Conservation (phyloP, 148 eudicot genomes). For the Fagopyrum homotropicum region DNA sequence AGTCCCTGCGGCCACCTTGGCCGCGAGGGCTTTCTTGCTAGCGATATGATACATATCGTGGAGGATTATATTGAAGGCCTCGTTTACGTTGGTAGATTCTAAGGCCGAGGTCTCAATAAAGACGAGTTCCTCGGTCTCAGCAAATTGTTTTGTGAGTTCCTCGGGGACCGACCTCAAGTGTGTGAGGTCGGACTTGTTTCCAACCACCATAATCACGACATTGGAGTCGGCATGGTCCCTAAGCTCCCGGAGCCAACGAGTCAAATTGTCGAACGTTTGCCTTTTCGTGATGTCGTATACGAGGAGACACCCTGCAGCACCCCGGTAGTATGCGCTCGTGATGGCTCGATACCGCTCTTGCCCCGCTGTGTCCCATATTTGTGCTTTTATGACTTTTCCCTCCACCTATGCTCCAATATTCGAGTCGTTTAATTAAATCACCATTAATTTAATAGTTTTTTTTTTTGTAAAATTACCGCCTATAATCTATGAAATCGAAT, state of each 20-base stretch:
- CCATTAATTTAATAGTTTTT: too few species aligned
- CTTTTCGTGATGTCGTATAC: conserved; percentile 5
- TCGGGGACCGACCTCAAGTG: conserved; percentile 1
- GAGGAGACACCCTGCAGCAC: background rate
- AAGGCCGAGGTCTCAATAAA: conserved; percentile 10
- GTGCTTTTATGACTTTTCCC: conserved; percentile 3
- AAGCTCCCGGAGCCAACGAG: background rate
- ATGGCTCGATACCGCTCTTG: conserved; percentile 9
- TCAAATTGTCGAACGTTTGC: background rate
- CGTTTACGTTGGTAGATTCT: background rate
- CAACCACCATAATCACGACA: conserved; percentile 2
- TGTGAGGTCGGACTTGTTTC: background rate
- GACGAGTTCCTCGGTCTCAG: background rate
- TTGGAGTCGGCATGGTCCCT: background rate
- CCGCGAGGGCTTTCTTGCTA: conserved; percentile 3
- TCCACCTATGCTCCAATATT: background rate
- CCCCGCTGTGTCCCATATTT: conserved; percentile 1
- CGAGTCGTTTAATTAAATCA: background rate
- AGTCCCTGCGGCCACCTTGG: background rate
- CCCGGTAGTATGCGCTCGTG: background rate
- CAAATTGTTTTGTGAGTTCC: background rate
- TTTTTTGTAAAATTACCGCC: too few species aligned
- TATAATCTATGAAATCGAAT: too few species aligned
- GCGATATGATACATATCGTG: background rate
- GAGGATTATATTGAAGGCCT: background rate